Base-by-base conservation (phyloP, 2,329 filamentous ascomycete genomes). In the Xylariaceae sp. region DNA sequence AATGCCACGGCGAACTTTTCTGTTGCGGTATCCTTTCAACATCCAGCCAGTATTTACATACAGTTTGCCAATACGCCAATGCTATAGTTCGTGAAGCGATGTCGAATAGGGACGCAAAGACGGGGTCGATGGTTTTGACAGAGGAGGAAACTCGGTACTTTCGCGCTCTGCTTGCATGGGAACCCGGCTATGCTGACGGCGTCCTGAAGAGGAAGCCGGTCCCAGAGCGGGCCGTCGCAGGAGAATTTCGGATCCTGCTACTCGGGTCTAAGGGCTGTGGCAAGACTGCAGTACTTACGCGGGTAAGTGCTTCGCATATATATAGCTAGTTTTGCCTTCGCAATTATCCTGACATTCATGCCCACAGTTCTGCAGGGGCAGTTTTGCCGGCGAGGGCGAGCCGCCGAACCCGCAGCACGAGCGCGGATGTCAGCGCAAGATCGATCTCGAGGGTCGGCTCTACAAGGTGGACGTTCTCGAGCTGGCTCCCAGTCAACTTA, bases 121-220 rank as follows among this genome's bases (percentile, higher is more conserved):
- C 21, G 24, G 45, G 40, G 17, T 50, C 51, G 8, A 48, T 66
- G 42, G 51, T 61, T 26, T 64, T 61, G 52, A 61, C 64, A 0
- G 53, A 63, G 3, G 65, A 68, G 26, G 66, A 68, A 46, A 55
- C 58, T 27, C 58, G 56, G 40, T 69, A 67, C 38, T 56, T 67
- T 40, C 59, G 58, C 46, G 62, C 63, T 19, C 51, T 68, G 14
- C 58, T 69, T 34, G 50, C 55, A 14, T 67, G 64, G 63, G 54
- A 64, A 28, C 61, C 64, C 6, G 40, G 46, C 9, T 50, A 53
- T n/a, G 43, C 49, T 14, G 53, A 56, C 5, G 51, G 50, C 6
- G 46, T 55, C 7, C 39, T 37, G 29, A 43, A 28, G 34, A 47
- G 29, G 34, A 50, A 38, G 36, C 17, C 41, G 27, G 27, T 4